Conservation (phyloP, 176 grass and related monocot species). For the Cymbopogon citratus region DNA sequence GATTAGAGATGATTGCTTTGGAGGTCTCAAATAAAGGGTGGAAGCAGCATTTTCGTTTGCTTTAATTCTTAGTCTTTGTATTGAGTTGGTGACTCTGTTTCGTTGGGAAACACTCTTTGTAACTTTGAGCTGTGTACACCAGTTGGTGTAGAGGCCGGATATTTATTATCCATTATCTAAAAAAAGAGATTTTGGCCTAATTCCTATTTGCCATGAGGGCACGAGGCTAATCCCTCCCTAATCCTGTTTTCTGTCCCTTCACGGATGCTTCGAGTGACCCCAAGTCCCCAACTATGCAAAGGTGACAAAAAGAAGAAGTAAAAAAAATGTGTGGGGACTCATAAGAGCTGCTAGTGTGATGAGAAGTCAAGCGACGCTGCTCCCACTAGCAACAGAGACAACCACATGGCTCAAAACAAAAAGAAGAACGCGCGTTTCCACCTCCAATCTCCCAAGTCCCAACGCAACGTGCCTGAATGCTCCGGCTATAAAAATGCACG, state of each 20-base stretch:
- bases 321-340: background rate
- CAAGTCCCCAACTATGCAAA: too few relatives aligned
- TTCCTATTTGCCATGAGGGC: background rate
- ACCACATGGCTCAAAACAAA: conserved; percentile 13
- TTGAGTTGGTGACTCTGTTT: too few relatives aligned
- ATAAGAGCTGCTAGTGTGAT: background rate
- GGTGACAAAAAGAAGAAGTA: too few relatives aligned
- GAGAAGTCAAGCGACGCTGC: background rate
- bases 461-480: background rate
- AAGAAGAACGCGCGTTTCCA: conserved; percentile 3
- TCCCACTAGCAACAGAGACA: background rate
- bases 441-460: background rate
- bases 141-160: background rate
- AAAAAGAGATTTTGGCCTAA: background rate
- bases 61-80: too few relatives aligned
- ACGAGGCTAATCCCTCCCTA: background rate
- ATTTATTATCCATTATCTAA: background rate
- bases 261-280: conserved; percentile 3
- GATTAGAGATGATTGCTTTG: too few relatives aligned
- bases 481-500: conserved; percentile 29
- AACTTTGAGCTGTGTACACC: too few relatives aligned
- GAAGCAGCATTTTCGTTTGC: too few relatives aligned
- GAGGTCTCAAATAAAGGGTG: too few relatives aligned
- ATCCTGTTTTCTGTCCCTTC: background rate
- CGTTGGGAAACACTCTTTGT: too few relatives aligned